Evolutionary conservation across 345 rosid species (phyloP), one percentile per base, ranked within the genome.

Genomic region (Balakata baccata): DNA sequence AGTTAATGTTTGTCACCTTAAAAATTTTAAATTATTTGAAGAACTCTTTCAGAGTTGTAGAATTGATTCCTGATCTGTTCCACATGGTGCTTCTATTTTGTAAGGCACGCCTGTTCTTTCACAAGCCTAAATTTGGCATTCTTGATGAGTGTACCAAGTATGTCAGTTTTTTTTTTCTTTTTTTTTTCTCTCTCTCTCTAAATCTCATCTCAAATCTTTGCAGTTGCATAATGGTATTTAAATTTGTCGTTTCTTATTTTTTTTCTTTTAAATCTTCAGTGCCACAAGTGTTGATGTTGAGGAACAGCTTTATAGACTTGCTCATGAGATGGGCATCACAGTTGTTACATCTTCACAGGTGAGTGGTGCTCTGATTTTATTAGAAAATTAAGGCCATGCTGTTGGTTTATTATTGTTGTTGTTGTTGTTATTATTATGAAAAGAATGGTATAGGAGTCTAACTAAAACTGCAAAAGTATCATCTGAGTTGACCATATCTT

Each of bases 61-160:
- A 29, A 8, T 50, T 38, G 3, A 47, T 64, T 60, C 57, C 74
- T 71, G 34, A 17, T 11, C 58, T 71, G 18, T 77, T 59, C 81
- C 61, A 79, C 68, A 5, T 64, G 72, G 1, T 74, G n/a, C n/a
- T 78, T 74, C 53, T 45, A 45, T 74, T 67, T 78, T 69, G 70
- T 74, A 52, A 94, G 99, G 98, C 97, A 29, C 97, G 99, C 18
- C 84, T 94, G 41, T 92, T 94, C 88, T 94, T 94, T 80, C 99
- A 94, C 86, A 86, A 85, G 73, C 99, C 99, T 14, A 87, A 75
- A 76, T 94, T 90, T 77, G 98, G 92, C 75, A 88, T 94, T 82
- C 99, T 94, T 6, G 99, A 94, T 14, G 99, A 94, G 83, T 94
- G 99, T 88, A 94, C 98, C 79, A 94, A 94, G 99, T 94, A 90